phyloP scores from a whole-genome alignment of 441 rosid genomes.

The Jatropha podagrica region DNA sequence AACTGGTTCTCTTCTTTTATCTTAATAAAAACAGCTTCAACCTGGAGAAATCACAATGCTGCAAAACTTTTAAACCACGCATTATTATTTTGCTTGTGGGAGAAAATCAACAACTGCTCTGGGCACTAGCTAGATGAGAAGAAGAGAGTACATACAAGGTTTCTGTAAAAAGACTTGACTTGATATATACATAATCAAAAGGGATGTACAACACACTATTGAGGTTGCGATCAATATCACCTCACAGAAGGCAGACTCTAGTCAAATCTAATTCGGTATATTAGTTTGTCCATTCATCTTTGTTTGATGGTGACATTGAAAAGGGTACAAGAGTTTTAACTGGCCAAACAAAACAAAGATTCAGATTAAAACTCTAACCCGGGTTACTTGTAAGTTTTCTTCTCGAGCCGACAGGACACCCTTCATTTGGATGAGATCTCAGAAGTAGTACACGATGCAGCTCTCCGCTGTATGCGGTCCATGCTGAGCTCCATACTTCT shows the following conservation, averaged over 20 bases:
- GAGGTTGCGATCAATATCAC: conserved; percentile 29
- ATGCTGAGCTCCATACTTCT: conserved; percentile 69
- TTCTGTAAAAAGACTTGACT: conserved; percentile 8
- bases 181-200: conserved; percentile 33
- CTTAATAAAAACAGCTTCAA: too few species aligned
- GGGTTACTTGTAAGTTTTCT: conserved; percentile 15
- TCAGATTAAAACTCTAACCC: conserved; percentile 28
- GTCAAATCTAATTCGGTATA: conserved; percentile 26
- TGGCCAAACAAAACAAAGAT: conserved; percentile 23
- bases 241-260: conserved; percentile 21
- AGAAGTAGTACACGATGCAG: conserved; percentile 40
- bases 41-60: too few species aligned
- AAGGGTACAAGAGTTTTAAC: conserved; percentile 23
- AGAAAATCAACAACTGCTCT: not conserved
- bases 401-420: not conserved
- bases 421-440: conserved; percentile 30
- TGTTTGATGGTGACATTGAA: conserved; percentile 24
- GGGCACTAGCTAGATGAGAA: not conserved
- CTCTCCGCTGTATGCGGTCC: conserved; percentile 43
- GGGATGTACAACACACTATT: conserved; percentile 34
- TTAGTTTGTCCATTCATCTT: conserved; percentile 21
- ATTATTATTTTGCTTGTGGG: not conserved
- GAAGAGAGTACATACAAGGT: conserved; percentile 22
- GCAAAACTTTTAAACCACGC: too few species aligned
- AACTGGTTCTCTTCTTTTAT: too few species aligned